Conservation (phyloP, 2,329 filamentous ascomycete genomes). For the Aureobasidium melanogenum region DNA sequence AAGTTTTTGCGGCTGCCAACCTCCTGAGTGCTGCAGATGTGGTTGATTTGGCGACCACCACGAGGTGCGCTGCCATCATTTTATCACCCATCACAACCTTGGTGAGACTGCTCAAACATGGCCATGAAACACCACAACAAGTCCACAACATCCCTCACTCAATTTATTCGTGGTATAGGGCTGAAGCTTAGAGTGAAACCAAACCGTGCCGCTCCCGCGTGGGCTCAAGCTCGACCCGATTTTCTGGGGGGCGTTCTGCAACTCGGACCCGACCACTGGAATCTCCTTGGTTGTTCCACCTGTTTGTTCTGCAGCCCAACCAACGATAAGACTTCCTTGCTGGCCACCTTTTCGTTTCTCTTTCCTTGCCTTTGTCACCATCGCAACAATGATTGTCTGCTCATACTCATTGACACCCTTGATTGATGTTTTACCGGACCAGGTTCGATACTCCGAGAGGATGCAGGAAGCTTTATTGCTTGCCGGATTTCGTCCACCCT, state of each 20-base stretch:
- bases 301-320: neutral
- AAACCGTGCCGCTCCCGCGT: slow-evolving; percentile 7
- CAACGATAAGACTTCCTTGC: neutral
- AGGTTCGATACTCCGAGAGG: neutral
- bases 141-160: neutral
- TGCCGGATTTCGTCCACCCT: neutral
- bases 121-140: neutral
- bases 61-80: neutral
- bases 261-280: neutral
- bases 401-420: neutral
- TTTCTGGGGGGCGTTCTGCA: slow-evolving; percentile 1
- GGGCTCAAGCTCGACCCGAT: slow-evolving; percentile 1
- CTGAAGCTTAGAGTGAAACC: neutral
- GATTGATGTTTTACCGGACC: neutral
- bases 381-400: neutral
- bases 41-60: neutral
- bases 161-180: slow-evolving; percentile 7
- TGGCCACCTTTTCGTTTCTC: neutral
- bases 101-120: neutral
- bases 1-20: neutral
- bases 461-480: neutral
- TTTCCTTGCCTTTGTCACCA: neutral
- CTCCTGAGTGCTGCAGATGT: neutral
- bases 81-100: neutral
- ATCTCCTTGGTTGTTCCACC: slow-evolving; percentile 5